A percentile compares a stretch with the other conserved stretches of the same genome.
These are phyloP conservation scores for Colletotrichum eleusines DNA, from an alignment of 2,329 filamentous ascomycete genomes.

Conservation along the genomic window DNA sequence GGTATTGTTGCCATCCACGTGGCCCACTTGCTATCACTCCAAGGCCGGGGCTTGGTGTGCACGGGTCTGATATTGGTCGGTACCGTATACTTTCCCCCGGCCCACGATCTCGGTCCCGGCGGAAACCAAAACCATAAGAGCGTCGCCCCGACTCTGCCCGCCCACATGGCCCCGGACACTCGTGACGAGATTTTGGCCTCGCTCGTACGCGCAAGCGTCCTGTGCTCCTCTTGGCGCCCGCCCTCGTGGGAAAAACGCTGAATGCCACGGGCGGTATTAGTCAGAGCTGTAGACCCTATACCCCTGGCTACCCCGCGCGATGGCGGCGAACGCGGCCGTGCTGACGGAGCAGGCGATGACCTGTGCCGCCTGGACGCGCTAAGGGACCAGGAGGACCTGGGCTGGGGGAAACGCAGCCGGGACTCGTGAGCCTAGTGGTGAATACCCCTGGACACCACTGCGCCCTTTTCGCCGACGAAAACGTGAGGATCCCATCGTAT, in stretches of 20 bases:
- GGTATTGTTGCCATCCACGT: slow-evolving; percentile 18
- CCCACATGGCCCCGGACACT: too few relatives aligned
- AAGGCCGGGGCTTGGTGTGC: slow-evolving; percentile 8
- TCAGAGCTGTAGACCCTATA: too few relatives aligned
- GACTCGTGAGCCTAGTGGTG: not conserved
- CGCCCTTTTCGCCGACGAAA: slow-evolving; percentile 6
- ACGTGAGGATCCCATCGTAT: too few relatives aligned
- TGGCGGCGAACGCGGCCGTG: too few relatives aligned
- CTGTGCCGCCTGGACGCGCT: slow-evolving; percentile 3
- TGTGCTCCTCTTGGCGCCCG: too few relatives aligned
- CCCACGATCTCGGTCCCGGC: slow-evolving; percentile 4
- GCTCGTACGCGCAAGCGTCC: too few relatives aligned
- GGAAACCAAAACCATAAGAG: slow-evolving; percentile 1
- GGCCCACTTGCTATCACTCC: not conserved
- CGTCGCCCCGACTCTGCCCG: not conserved
- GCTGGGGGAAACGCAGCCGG: slow-evolving; percentile 4
- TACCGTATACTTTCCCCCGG: not conserved
- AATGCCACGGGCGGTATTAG: too few relatives aligned
- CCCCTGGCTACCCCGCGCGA: too few relatives aligned
- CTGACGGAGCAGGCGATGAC: not conserved
- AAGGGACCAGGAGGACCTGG: not conserved
- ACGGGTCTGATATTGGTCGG: slow-evolving; percentile 6
- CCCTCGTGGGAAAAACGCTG: too few relatives aligned
- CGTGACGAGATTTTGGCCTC: too few relatives aligned
- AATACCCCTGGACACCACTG: slow-evolving; percentile 13